Percentiles rank a stretch among this genome's conserved stretches.
Evolutionary conservation across 2,329 filamentous ascomycete genomes (phyloP).

Genomic region (Talaromyces sp.): DNA sequence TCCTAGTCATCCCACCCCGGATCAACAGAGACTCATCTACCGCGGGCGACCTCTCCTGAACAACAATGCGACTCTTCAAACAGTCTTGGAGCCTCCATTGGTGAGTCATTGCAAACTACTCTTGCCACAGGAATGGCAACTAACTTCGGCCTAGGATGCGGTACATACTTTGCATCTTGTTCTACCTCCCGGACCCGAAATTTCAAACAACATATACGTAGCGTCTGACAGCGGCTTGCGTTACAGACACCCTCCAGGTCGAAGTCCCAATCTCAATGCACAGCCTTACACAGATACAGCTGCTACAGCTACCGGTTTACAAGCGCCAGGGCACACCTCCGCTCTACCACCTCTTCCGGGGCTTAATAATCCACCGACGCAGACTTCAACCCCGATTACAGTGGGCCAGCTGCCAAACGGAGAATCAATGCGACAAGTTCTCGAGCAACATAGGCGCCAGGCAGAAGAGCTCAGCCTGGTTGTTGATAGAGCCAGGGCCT

Average conservation of each 20-base stretch:
- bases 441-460: conserved; percentile 11
- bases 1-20: conserved; percentile 41
- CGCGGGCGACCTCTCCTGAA: conserved; percentile 50
- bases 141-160: conserved; percentile 19
- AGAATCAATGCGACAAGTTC: conserved; percentile 3
- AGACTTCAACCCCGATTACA: not conserved
- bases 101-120: conserved; percentile 35
- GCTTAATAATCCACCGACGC: not conserved
- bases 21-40: conserved; percentile 55
- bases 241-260: conserved; percentile 6
- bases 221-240: conserved; percentile 13
- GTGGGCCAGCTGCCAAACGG: not conserved
- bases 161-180: conserved; percentile 39
- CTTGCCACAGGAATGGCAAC: not conserved
- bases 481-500: conserved; percentile 10
- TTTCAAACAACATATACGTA: conserved; percentile 13
- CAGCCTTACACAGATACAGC: not conserved
- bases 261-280: not conserved
- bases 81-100: conserved; percentile 47
- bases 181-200: conserved; percentile 33
- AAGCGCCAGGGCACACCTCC: not conserved
- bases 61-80: conserved; percentile 44
- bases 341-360: not conserved
- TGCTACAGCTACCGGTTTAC: not conserved
- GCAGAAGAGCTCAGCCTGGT: conserved; percentile 8